Conservation (phyloP, 352 stramenopile species). For the Phytophthora parvispora region DNA sequence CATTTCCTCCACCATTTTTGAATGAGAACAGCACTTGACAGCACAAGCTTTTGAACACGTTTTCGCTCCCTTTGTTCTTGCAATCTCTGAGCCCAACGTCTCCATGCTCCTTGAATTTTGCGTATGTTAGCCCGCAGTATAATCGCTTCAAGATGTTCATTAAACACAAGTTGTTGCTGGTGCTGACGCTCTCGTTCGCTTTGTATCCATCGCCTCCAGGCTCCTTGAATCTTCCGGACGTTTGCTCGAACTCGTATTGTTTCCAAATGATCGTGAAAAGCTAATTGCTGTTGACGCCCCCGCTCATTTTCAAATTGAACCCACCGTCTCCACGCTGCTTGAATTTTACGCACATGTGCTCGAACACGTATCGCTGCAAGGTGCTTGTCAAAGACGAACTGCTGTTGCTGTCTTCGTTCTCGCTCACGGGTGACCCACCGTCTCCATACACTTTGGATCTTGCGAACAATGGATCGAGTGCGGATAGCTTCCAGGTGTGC, state of each 20-base stretch:
- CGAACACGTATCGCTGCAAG: constrained; percentile 9
- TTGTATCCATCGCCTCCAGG: constrained; percentile 14
- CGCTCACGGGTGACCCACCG: constrained; percentile 16
- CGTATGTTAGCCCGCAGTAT: neutral
- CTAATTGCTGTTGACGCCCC: constrained; percentile 7
- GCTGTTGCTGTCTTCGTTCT: neutral
- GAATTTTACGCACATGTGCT: constrained; percentile 25
- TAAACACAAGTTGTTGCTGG: constrained; percentile 5
- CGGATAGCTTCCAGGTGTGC: constrained; percentile 6
- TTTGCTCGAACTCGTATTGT: constrained; percentile 1
- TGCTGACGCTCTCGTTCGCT: neutral
- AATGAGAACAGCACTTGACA: constrained; percentile 16
- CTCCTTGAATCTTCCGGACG: constrained; percentile 14
- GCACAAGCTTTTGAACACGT: constrained; percentile 1
- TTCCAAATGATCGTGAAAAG: constrained; percentile 2
- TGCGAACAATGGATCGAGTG: constrained; percentile 9
- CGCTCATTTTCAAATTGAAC: neutral
- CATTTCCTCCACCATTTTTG: constrained; percentile 31
- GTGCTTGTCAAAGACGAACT: neutral
- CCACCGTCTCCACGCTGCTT: constrained; percentile 19
- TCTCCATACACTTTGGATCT: constrained; percentile 36
- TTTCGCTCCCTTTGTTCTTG: constrained; percentile 4
- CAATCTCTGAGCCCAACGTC: neutral
- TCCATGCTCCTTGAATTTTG: constrained; percentile 14
- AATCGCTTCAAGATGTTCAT: neutral